Conservation (phyloP, 495 filamentous ascomycete species). For the Xylaria intraflava region DNA sequence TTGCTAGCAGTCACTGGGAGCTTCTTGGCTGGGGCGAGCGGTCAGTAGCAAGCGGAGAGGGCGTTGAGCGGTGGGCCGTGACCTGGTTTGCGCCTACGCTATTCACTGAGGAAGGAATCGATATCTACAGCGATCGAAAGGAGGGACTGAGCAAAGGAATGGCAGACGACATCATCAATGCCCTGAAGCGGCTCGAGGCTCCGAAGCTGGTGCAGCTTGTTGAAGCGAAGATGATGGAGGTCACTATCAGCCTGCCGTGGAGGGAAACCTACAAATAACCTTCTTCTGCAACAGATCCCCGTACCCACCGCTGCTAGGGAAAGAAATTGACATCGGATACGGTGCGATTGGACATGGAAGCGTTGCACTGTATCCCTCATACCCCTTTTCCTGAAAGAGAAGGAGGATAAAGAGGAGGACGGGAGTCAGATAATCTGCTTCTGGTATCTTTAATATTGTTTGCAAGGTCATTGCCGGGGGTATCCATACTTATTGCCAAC, state of each 20-base stretch:
- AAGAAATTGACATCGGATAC: background rate
- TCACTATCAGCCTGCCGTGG: constrained; percentile 42
- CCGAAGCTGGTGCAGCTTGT: constrained; percentile 33
- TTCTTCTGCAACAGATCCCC: background rate
- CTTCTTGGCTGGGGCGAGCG: constrained; percentile 59
- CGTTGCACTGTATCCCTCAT: background rate
- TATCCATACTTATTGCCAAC: constrained; percentile 7
- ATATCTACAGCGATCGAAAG: constrained; percentile 56
- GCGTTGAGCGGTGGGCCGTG: constrained; percentile 54
- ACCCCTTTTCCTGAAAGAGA: background rate
- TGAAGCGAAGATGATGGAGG: constrained; percentile 38
- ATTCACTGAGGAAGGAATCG: constrained; percentile 69
- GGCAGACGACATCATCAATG: constrained; percentile 37
- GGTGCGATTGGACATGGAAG: background rate
- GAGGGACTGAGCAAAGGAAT: constrained; percentile 46
- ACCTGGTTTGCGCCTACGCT: constrained; percentile 69
- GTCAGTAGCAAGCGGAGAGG: constrained; percentile 20
- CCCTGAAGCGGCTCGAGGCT: constrained; percentile 36
- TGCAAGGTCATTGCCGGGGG: background rate
- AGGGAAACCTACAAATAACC: constrained; percentile 20
- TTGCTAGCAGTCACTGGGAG: constrained; percentile 67
- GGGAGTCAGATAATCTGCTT: background rate
- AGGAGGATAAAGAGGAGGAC: background rate
- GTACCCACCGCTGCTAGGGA: background rate
- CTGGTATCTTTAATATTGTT: background rate